Evolutionary conservation across 495 filamentous ascomycete genomes (phyloP).

Genomic region (Hypomontagnella monticulosa): DNA sequence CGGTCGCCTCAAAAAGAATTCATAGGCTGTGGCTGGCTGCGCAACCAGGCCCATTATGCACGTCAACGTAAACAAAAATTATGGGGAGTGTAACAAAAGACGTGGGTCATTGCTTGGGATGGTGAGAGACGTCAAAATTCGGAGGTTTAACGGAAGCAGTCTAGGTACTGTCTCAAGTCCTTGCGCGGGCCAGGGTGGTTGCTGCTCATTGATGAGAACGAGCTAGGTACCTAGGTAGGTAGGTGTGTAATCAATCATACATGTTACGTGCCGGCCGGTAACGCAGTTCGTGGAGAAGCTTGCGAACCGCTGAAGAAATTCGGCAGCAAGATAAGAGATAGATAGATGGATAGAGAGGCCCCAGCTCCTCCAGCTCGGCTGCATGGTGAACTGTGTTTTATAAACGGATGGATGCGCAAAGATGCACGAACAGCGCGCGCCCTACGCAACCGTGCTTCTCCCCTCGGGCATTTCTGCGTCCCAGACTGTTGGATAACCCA

Average conservation of each 20-base stretch:
- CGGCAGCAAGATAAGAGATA: background rate
- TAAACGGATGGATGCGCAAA: conserved; percentile 3
- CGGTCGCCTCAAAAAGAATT: conserved; percentile 28
- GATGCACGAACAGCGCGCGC: conserved; percentile 15
- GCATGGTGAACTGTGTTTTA: conserved; percentile 13
- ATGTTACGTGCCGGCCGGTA: conserved; percentile 12
- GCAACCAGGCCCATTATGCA: conserved; percentile 29
- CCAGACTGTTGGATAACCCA: conserved; percentile 40
- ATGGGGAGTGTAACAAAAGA: conserved; percentile 30
- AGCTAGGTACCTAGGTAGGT: no score
- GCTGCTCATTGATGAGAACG: conserved; percentile 11
- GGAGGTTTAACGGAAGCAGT: conserved; percentile 36
- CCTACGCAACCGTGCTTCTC: conserved; percentile 23
- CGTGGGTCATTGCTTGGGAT: conserved; percentile 23
- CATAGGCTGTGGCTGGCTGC: conserved; percentile 27
- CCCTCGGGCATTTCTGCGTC: conserved; percentile 41
- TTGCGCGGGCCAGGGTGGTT: conserved; percentile 27
- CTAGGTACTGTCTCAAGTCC: conserved; percentile 40
- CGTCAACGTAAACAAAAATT: conserved; percentile 40
- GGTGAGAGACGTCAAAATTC: conserved; percentile 36
- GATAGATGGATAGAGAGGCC: background rate
- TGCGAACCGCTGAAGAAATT: no score
- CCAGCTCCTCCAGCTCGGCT: background rate
- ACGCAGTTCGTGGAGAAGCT: conserved; percentile 4
- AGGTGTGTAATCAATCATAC: conserved; percentile 3